Evolutionary conservation across 176 grass and related monocot genomes (phyloP), one percentile per base, ranked within the genome.

Genomic region (Ampelocalamus luodianensis): DNA sequence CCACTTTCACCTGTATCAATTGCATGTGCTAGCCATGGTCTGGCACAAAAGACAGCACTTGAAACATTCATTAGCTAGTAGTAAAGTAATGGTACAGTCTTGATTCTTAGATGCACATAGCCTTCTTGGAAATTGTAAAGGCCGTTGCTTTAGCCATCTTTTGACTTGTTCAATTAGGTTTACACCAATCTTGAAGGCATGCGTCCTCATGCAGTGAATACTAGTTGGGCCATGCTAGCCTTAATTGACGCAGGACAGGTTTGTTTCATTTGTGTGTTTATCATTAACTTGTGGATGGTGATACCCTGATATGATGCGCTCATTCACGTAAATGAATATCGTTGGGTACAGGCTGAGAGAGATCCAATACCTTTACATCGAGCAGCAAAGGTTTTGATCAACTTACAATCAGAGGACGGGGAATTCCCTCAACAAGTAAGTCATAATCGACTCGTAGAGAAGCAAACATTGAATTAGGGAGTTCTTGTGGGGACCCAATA

Each of bases 371-470:
- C 95, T 63, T 80, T 97, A 59, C 95, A 95, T 58, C 84, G 74
- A 86, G 95, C 89, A 88, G 92, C 92, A 3, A 91, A 91, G 69
- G 74, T 89, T 72, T 82, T 94, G 79, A 91, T 97, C 58, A 97
- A 97, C 67, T 68, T 97, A 66, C 95, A 94, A 76, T 86, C 58
- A 69, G 95, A 97, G 54, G 65, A 93, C 20, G 95, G 90, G 54
- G 95, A 97, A 70, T 97, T 97, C 81, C 92, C 95, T 71, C 95
- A 97, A 56, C 95, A 97, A 84, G 95, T 97, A 94, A 86, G 89
- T 88, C 51, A 43, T 43, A 68, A 16, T 63, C 2, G 51, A 26
- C 65, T 37, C 49, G 18, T 23, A 32, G 9, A 72, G 8, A 77
- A 34, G n/a, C n/a, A 48, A 77, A 13, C 23, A 5, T 2, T 10